phyloP scores from a whole-genome alignment of 129 eudicot genomes.

The Deinandra increscens region DNA sequence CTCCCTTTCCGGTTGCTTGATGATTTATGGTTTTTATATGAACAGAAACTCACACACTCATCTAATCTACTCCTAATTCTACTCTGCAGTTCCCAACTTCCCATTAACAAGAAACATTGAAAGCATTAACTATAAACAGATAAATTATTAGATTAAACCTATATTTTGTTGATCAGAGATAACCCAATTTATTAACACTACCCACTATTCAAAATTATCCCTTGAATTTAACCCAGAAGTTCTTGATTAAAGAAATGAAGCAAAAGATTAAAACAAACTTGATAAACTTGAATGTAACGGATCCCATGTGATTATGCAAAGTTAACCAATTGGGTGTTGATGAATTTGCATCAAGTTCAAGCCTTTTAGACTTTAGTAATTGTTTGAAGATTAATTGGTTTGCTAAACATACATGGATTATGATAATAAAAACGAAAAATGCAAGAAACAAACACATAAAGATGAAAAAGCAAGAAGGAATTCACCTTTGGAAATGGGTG shows the following conservation, averaged over 20 bases:
- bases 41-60: too few species aligned
- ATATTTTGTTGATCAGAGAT: neutral
- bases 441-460: slow-evolving; percentile 19
- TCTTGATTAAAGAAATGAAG: slow-evolving; percentile 5
- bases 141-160: neutral
- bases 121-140: slow-evolving; percentile 16
- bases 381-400: neutral
- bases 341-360: slow-evolving; percentile 17
- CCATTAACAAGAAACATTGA: slow-evolving; percentile 14
- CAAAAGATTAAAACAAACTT: neutral
- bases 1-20: too few species aligned
- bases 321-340: slow-evolving; percentile 23
- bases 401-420: neutral
- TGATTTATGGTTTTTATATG: too few species aligned
- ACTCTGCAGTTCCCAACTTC: neutral
- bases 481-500: too few species aligned
- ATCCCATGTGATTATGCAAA: slow-evolving; percentile 14
- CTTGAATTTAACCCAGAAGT: neutral
- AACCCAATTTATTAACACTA: slow-evolving; percentile 12
- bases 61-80: too few species aligned
- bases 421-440: slow-evolving; percentile 1
- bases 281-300: slow-evolving; percentile 17
- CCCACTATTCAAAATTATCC: slow-evolving; percentile 10
- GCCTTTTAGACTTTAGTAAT: neutral
- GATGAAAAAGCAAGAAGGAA: too few species aligned